Base-by-base conservation (phyloP, 2,329 filamentous ascomycete species). In the Kalaharituber pfeilii region DNA sequence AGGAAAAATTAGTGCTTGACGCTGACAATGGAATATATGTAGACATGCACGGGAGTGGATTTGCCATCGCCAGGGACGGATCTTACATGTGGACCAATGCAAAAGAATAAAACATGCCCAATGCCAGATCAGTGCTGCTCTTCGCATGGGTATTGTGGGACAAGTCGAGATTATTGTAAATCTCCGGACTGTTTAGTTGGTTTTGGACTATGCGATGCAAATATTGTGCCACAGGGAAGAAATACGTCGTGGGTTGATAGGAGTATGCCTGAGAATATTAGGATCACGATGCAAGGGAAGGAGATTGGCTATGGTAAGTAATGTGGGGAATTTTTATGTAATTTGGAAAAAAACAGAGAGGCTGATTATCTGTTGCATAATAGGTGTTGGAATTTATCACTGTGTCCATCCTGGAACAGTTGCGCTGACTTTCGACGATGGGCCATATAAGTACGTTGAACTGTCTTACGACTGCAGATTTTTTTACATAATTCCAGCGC, bases 391-490 rank as follows among this genome's bases (percentile, higher is more conserved):
- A n/a, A 53, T 58, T 22, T 50, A 49, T 22, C 53, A 59, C n/a
- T 60, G 58, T 13, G 39, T 27, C 13, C 47, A 55, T n/a, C 25
- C 30, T 2, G 58, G 57, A 1, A 28, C 54, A 15, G 22, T 60
- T 13, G 58, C 54, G 7, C 49, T 59, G 13, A 60, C 58, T 2
- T 60, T 49, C 22, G 58, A 60, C 6, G 58, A 60, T 50, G 58
- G 63, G 11, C 63, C 63, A n/a, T 61, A 59, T 49, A 53, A 55
- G 36, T 62, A 57, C 42, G 50, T 45, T 20, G 20, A 9, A 2
- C 18, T 22, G 9, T 36, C 30, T n/a, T 9, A 36, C 9, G n/a
- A 36, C 30, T 36, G 9, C 30, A 36, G 30, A n/a, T 36, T 36
- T n/a, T n/a, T n/a, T n/a, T n/a, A n/a, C n/a, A n/a, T n/a, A n/a